Conservation (phyloP, 306 rosid genomes). For the Prunus mira region DNA sequence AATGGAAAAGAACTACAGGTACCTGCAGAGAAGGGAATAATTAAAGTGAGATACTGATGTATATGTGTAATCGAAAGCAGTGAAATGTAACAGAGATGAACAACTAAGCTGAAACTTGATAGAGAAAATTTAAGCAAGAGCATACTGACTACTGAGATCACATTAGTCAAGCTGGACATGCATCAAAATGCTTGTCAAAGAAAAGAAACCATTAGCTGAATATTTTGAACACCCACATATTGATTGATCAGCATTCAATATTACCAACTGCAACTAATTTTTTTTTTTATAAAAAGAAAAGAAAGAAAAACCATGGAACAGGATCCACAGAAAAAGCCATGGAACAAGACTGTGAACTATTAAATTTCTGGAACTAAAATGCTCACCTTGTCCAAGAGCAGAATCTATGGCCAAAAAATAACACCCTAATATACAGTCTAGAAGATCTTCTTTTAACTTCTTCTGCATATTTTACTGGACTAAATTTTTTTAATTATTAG, state of each 20-base stretch:
- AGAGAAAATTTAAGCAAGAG: neutral
- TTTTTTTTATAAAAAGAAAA: neutral
- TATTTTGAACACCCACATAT: neutral
- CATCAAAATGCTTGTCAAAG: neutral
- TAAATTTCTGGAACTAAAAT: neutral
- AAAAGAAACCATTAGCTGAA: neutral
- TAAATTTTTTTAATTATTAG: neutral
- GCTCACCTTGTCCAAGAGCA: neutral
- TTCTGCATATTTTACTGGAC: neutral
- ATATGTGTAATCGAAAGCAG: constrained; percentile 5
- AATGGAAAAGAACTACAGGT: constrained; percentile 12
- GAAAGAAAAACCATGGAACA: neutral
- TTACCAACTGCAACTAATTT: neutral
- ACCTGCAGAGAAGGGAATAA: constrained; percentile 30
- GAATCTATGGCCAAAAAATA: neutral
- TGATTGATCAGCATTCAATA: neutral
- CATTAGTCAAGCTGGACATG: neutral
- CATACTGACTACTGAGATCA: neutral
- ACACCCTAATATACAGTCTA: neutral
- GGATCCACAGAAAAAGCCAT: neutral
- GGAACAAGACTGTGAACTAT: neutral
- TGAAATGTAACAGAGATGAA: constrained; percentile 2
- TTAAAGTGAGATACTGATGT: neutral
- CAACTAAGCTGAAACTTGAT: neutral
- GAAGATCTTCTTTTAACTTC: constrained; percentile 13